Evolutionary conservation across 176 grass and related monocot species (phyloP).

Genomic region (Hordeum marinum): DNA sequence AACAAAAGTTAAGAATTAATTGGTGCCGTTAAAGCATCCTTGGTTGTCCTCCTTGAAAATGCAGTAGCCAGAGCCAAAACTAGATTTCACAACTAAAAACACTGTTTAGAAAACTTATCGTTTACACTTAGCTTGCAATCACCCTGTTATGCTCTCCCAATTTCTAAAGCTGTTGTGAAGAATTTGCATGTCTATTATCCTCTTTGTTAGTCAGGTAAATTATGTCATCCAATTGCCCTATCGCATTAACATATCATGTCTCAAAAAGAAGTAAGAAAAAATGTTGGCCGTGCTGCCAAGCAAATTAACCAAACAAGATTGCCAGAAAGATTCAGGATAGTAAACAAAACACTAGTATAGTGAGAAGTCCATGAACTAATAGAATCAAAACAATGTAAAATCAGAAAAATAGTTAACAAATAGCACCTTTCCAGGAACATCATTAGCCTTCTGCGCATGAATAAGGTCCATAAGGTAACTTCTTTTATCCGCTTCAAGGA

Average conservation of each 20-base stretch:
- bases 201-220: not conserved
- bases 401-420: not conserved
- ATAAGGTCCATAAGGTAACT: slow-evolving; percentile 96
- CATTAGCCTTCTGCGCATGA: slow-evolving; percentile 82
- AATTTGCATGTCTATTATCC: not conserved
- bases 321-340: not conserved
- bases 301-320: not conserved
- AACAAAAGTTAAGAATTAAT: not conserved
- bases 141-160: not conserved
- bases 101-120: not conserved
- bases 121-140: not conserved
- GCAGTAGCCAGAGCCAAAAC: not conserved
- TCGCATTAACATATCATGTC: not conserved
- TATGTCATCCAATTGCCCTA: not conserved
- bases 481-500: slow-evolving; percentile 84
- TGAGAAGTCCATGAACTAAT: not conserved
- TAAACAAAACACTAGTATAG: not conserved
- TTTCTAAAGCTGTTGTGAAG: not conserved
- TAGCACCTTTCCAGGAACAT: slow-evolving; percentile 73
- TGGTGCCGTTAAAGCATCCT: not conserved
- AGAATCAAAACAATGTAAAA: slow-evolving; percentile 1
- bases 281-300: not conserved
- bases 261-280: not conserved
- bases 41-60: not conserved
- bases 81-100: not conserved